Base-by-base conservation (phyloP, 305 asterid species). In the Solanum aculeatissimum region DNA sequence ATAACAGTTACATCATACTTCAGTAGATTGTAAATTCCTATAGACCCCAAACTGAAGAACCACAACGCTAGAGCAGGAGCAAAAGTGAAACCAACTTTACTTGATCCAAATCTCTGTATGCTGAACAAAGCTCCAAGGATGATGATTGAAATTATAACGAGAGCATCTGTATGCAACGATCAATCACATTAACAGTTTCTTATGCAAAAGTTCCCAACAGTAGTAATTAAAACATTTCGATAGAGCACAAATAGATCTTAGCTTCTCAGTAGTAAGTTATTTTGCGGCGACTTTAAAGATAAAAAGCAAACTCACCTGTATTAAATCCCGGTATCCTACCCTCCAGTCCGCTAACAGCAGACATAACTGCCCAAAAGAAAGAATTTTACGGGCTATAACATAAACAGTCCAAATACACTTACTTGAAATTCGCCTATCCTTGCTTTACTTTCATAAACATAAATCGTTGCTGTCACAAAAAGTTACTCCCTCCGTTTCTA, bases 41-140 rank as follows among this genome's bases (percentile, higher is more conserved):
- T 94, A 25, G 92, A 85, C 40, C 98, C 99, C 68, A 97, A 88
- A 90, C 94, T 90, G 84, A 95, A 90, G 90, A 97, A 97, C 99
- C 99, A 97, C 83, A 97, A 88, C 38, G 97, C 92, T 83, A 97
- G 97, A 47, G 97, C 97, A 62, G 99, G 99, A 88, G 99, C 98
- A 57, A 97, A 97, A 42, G 91, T 85, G 89, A 94, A 88, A 40
- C 99, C 98, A 84, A 97, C 98, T 91, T 94, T 97, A 89, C 90
- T 86, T 8, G 99, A 92, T 49, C 99, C 99, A 81, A 95, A 92
- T 54, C 89, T 89, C 90, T 97, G 98, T 88, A 97, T 95, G 93
- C 95, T 93, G 89, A 97, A 97, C 85, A 97, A 89, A 23, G 88
- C 96, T 38, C 94, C 85, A 9, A 97, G 98, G 89, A 97, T 94